Conservation (phyloP, 2,329 filamentous ascomycete species). For the Penicillium hordei region DNA sequence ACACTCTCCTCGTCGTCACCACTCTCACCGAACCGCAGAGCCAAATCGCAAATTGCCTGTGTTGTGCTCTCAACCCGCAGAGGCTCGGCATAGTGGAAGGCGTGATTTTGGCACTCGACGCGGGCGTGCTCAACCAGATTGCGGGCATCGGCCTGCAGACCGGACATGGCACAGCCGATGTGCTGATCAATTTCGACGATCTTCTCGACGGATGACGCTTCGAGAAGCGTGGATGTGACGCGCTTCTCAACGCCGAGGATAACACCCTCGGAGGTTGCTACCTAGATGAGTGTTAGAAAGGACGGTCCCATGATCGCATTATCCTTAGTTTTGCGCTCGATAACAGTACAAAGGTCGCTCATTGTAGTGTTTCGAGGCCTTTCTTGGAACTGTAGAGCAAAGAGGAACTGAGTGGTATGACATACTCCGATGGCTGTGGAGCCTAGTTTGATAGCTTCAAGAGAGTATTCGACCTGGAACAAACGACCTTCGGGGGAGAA, state of each 20-base stretch:
- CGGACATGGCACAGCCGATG: conserved; percentile 98
- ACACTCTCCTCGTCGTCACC: conserved; percentile 98
- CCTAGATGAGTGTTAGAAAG: conserved; percentile 42
- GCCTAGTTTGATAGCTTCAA: conserved; percentile 99
- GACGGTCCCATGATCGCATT: neutral
- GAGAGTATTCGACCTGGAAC: conserved; percentile 99
- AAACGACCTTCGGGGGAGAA: conserved; percentile 99
- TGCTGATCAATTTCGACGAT: conserved; percentile 99
- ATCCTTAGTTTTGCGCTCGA: neutral
- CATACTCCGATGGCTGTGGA: conserved; percentile 92
- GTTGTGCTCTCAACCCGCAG: conserved; percentile 96
- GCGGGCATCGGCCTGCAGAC: conserved; percentile 93
- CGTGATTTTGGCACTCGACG: conserved; percentile 94
- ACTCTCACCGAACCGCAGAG: conserved; percentile 92
- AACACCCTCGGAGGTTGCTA: conserved; percentile 91
- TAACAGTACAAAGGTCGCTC: neutral
- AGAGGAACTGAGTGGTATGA: conserved; percentile 12
- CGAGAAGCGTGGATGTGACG: conserved; percentile 93
- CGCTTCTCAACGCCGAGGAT: conserved; percentile 98
- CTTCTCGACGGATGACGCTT: conserved; percentile 98
- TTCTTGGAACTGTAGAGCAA: neutral
- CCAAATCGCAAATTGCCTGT: conserved; percentile 96
- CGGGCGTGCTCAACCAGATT: conserved; percentile 98
- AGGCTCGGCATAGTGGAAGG: conserved; percentile 96
- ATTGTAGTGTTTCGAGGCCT: neutral